Evolutionary conservation across 441 rosid genomes (phyloP).

Genomic region (Populus hybrid): DNA sequence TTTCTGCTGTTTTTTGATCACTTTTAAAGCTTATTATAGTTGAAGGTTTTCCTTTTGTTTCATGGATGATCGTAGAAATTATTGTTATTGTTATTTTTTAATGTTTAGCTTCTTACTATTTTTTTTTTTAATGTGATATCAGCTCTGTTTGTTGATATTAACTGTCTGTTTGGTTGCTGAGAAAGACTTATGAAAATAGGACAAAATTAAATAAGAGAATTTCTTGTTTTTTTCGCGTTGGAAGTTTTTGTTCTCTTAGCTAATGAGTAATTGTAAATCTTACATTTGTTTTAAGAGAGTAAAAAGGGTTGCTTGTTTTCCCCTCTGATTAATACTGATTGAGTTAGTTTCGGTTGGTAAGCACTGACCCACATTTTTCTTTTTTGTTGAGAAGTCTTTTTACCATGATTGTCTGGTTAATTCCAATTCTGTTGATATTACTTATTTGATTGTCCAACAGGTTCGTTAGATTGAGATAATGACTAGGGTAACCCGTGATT

Average conservation of each 20-base stretch:
- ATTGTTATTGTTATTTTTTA: not conserved
- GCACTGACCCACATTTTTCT: slow-evolving; percentile 28
- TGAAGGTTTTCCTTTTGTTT: not conserved
- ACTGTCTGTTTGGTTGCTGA: slow-evolving; percentile 14
- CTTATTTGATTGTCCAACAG: slow-evolving; percentile 29
- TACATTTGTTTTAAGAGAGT: not conserved
- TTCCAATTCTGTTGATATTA: slow-evolving; percentile 19
- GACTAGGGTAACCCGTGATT: slow-evolving; percentile 77
- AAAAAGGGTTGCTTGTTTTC: not conserved
- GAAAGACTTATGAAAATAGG: slow-evolving; percentile 6
- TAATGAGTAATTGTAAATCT: not conserved
- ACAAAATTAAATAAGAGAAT: not conserved
- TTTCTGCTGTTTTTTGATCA: not conserved
- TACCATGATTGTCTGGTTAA: slow-evolving; percentile 21
- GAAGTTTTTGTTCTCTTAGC: not conserved
- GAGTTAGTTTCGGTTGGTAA: slow-evolving; percentile 24
- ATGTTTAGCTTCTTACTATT: not conserved
- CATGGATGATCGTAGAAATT: not conserved
- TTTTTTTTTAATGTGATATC: not conserved
- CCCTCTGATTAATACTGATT: slow-evolving; percentile 4
- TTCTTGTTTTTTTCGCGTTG: not conserved
- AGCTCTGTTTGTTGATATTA: not conserved
- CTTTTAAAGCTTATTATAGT: not conserved
- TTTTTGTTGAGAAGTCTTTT: slow-evolving; percentile 24
- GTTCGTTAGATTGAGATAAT: slow-evolving; percentile 34